Base-by-base conservation (phyloP, 148 eudicot species). In the Polygonum aviculare region DNA sequence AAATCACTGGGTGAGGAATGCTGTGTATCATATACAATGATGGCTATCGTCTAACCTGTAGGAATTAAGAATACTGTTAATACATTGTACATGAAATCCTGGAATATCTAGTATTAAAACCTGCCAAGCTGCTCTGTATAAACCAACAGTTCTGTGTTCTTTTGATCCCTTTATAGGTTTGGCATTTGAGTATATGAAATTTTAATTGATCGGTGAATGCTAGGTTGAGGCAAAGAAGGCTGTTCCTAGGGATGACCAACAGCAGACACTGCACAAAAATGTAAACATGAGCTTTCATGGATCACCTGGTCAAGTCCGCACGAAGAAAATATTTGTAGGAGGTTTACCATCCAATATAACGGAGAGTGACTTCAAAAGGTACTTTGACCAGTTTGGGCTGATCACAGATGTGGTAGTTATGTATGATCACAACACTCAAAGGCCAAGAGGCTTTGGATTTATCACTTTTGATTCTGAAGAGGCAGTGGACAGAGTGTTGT, bases 141-240 rank as follows among this genome's bases (percentile, higher is more conserved):
- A 52, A 52, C 7, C 57, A 52, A 52, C 14, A 15, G 57, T 16
- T 54, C 26, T 54, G 60, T 54, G 22, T 4, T 54, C 9, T n/a
- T 22, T 54, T n/a, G 19, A 3, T 54, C 9, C 22, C 6, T 54
- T 54, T n/a, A 5, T 54, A 5, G 22, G 9, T 54, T n/a, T 18
- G 22, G 16, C 50, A 48, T 48, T 48, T 18, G 60, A 54, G 60
- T 16, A 54, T 54, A 19, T 3, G 6, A 26, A 22, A 2, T 60
- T 16, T 60, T 60, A 2, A 6, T 22, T 60, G 0, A 60, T 4
- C 2, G 67, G 6, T 60, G 26, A 11, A 60, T 60, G 36, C 38
- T 60, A 94, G 98, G 98, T 94, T 76, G 98, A 94, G 86, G 98
- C 98, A 47, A 92, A 94, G 83, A 94, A 92, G 83, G 97, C 96